Evolutionary conservation across 768 basidiomycete species (phyloP).

Genomic region (Podaxis carcinomalis): DNA sequence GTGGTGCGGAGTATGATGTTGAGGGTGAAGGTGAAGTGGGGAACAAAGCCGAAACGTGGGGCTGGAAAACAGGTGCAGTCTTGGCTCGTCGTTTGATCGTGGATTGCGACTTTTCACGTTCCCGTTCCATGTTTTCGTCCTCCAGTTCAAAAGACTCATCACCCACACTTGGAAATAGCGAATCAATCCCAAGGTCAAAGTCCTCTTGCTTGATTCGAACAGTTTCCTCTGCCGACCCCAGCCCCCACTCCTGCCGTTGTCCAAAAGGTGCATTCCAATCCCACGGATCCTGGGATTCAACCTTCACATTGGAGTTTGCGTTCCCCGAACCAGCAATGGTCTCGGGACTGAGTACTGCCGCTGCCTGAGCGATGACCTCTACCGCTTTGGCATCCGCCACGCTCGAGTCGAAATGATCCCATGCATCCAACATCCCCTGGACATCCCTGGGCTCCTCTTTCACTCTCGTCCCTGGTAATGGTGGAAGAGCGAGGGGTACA

Average conservation of each 20-base stretch:
- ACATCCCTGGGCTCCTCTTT: conserved; percentile 63
- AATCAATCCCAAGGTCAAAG: conserved; percentile 30
- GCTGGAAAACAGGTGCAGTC: conserved; percentile 8
- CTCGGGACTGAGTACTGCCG: conserved; percentile 25
- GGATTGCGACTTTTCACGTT: neutral
- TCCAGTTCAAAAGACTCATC: conserved; percentile 6
- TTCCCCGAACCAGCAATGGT: neutral
- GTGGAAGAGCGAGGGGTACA: conserved; percentile 33
- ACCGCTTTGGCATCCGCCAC: conserved; percentile 39
- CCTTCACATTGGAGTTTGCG: conserved; percentile 30
- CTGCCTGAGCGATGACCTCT: conserved; percentile 36
- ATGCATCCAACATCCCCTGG: conserved; percentile 61
- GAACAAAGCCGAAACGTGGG: conserved; percentile 37
- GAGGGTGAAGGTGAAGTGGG: conserved; percentile 31
- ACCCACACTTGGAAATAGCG: conserved; percentile 23
- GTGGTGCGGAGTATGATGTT: conserved; percentile 3
- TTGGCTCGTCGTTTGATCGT: neutral
- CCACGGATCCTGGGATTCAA: conserved; percentile 42
- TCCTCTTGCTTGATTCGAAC: conserved; percentile 45
- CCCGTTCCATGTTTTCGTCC: neutral
- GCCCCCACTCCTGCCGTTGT: conserved; percentile 14
- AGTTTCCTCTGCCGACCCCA: conserved; percentile 29
- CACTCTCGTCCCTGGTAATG: conserved; percentile 32
- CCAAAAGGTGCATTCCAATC: conserved; percentile 34
- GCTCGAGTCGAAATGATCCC: conserved; percentile 58